Evolutionary conservation across 2,329 filamentous ascomycete genomes (phyloP), one percentile per base, ranked within the genome.

Genomic region (Aspergillus sp.): DNA sequence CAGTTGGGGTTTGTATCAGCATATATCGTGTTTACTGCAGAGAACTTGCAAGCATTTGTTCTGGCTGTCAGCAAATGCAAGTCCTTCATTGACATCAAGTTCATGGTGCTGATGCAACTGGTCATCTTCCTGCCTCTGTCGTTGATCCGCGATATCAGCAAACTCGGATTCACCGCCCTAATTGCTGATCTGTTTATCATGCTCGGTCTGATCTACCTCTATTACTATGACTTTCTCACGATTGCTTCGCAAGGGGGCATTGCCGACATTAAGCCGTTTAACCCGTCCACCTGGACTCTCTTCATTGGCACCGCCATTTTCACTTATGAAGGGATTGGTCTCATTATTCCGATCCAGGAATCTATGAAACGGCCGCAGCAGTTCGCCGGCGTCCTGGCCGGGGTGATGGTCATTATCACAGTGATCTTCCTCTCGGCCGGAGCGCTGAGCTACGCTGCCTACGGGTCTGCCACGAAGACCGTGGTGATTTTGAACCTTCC

Each of bases 241-340:
- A 86, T 99, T 47, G 85, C 85, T 57, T 78, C 90, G 49, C 77
- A 82, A 52, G 91, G 91, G 11, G 75, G 73, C n/a, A 75, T 96
- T 20, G 82, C 91, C 4, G 94, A 99, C 69, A 92, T 97, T 65
- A 83, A 88, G 61, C 81, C 88, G 65, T 97, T 99, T 81, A 99
- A 99, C 76, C 74, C 87, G 38, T 85, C 88, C 55, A 88, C 91
- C 70, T 99, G 95, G 94, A 96, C 94, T 0, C 81, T 99, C 4
- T 97, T 99, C 71, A 99, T 99, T 64, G 95, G 94, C 56, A 99
- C 95, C 0, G 94, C 95, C 23, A 97, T 99, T 69, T 99, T 99
- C 76, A 97, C 94, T 0, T 99, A 97, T 67, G 94, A 99, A 70
- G 94, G 94, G 23, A 95, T 99, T 56, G 95, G 94, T 11, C 84